Conservation (phyloP, 352 stramenopile species). For the Elongisporangium undulatum region DNA sequence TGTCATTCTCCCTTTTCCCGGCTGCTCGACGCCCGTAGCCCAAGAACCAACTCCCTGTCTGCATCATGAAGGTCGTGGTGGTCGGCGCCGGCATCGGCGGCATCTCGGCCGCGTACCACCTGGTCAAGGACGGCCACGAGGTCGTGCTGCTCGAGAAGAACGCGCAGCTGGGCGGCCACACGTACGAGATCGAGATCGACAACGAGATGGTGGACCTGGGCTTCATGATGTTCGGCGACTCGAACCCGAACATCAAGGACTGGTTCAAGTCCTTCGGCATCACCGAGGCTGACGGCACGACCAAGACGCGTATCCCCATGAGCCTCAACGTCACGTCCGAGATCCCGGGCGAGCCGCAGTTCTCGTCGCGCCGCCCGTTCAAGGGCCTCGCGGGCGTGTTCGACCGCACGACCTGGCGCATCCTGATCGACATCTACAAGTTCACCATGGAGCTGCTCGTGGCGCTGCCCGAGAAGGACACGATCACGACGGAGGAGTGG, state of each 20-base stretch:
- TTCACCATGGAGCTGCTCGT: constrained; percentile 82
- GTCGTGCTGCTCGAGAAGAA: constrained; percentile 82
- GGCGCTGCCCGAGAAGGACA: constrained; percentile 73
- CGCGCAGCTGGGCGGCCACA: constrained; percentile 72
- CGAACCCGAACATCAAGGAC: constrained; percentile 89
- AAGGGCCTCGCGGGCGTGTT: constrained; percentile 63
- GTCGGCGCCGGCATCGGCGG: constrained; percentile 81
- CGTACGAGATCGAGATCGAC: constrained; percentile 87
- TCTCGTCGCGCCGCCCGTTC: constrained; percentile 81
- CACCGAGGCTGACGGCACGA: constrained; percentile 81
- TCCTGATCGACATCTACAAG: constrained; percentile 84
- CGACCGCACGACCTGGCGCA: constrained; percentile 73
- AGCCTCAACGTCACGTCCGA: constrained; percentile 84
- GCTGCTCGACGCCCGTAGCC: constrained; percentile 6
- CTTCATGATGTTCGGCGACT: constrained; percentile 91
- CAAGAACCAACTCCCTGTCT: not conserved
- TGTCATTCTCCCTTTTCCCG: constrained; percentile 17
- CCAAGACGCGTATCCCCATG: constrained; percentile 85
- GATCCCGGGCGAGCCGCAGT: constrained; percentile 75
- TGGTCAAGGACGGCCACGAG: constrained; percentile 81
- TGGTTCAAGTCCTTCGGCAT: constrained; percentile 86
- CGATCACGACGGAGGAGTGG: constrained; percentile 78
- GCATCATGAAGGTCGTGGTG: constrained; percentile 81
- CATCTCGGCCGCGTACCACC: constrained; percentile 78
- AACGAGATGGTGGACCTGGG: constrained; percentile 79